Evolutionary conservation across 1,284 basidiomycete genomes (phyloP).

Genomic region (Tylopilus orsonianus): DNA sequence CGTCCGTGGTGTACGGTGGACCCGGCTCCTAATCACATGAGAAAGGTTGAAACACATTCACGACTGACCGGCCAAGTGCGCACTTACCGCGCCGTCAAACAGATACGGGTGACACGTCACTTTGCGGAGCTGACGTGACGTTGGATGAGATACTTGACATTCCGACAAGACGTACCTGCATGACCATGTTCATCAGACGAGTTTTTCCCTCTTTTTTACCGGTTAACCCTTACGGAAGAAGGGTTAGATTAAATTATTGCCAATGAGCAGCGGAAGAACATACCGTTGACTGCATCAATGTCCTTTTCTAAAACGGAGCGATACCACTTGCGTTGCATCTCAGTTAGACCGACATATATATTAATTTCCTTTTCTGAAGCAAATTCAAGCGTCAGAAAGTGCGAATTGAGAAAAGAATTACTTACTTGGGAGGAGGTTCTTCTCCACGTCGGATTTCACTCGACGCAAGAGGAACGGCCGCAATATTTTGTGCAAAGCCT

Average conservation of each 20-base stretch:
- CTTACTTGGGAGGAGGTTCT: slow-evolving; percentile 88
- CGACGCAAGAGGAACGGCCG: slow-evolving; percentile 92
- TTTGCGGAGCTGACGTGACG: slow-evolving; percentile 56
- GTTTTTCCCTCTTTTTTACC: slow-evolving; percentile 99
- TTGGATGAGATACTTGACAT: slow-evolving; percentile 8
- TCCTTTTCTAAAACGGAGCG: slow-evolving; percentile 96
- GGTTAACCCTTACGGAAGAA: slow-evolving; percentile 57
- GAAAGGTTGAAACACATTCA: not conserved
- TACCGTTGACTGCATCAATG: slow-evolving; percentile 97
- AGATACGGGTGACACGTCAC: slow-evolving; percentile 85
- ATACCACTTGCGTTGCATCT: slow-evolving; percentile 99
- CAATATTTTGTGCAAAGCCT: slow-evolving; percentile 96
- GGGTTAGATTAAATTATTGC: not conserved
- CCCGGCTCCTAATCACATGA: slow-evolving; percentile 74
- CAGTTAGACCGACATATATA: slow-evolving; percentile 95
- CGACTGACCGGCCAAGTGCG: slow-evolving; percentile 1
- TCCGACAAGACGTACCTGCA: slow-evolving; percentile 71
- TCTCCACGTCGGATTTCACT: slow-evolving; percentile 98
- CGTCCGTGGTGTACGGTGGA: slow-evolving; percentile 97
- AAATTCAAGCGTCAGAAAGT: not conserved
- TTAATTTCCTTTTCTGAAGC: slow-evolving; percentile 94
- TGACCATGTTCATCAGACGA: slow-evolving; percentile 97
- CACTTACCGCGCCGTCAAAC: slow-evolving; percentile 78
- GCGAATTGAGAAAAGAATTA: slow-evolving; percentile 2
- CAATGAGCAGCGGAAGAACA: not conserved